These are phyloP conservation scores for Populus hybrid DNA, from an alignment of 441 rosid genomes.

Conservation along the genomic window DNA sequence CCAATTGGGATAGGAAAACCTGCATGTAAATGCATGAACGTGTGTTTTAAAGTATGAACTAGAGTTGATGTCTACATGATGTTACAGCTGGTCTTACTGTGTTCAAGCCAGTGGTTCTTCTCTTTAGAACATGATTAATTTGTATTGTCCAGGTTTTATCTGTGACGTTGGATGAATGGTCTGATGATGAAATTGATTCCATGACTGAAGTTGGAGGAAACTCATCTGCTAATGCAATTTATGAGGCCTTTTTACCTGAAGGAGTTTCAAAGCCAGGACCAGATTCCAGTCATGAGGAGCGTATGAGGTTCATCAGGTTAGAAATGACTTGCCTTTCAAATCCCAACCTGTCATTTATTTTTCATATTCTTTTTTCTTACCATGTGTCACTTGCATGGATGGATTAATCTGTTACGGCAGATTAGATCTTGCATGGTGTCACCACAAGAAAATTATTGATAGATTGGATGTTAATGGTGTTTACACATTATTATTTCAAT, in stretches of 20 bases:
- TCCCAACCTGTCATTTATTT: not conserved
- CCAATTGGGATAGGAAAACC: not conserved
- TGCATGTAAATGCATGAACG: not conserved
- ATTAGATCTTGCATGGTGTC: constrained; percentile 9
- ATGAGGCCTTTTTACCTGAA: constrained; percentile 83
- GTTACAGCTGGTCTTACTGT: not conserved
- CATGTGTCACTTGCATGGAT: not conserved
- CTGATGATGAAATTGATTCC: constrained; percentile 78
- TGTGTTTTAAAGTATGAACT: not conserved
- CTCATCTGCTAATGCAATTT: constrained; percentile 79
- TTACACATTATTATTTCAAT: constrained; percentile 17
- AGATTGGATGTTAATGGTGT: constrained; percentile 6
- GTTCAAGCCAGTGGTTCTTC: constrained; percentile 3
- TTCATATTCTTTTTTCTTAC: not conserved
- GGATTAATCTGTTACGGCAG: constrained; percentile 1
- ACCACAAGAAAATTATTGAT: not conserved
- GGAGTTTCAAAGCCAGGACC: constrained; percentile 76
- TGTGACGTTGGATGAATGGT: constrained; percentile 94
- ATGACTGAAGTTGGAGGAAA: constrained; percentile 98
- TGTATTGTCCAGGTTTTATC: constrained; percentile 64
- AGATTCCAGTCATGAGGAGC: constrained; percentile 69
- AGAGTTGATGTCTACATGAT: not conserved
- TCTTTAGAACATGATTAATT: constrained; percentile 2
- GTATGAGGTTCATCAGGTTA: constrained; percentile 76
- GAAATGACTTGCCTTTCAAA: not conserved